Conservation (phyloP, 2,329 filamentous ascomycete species). For the Teratosphaeria zuluensis region DNA sequence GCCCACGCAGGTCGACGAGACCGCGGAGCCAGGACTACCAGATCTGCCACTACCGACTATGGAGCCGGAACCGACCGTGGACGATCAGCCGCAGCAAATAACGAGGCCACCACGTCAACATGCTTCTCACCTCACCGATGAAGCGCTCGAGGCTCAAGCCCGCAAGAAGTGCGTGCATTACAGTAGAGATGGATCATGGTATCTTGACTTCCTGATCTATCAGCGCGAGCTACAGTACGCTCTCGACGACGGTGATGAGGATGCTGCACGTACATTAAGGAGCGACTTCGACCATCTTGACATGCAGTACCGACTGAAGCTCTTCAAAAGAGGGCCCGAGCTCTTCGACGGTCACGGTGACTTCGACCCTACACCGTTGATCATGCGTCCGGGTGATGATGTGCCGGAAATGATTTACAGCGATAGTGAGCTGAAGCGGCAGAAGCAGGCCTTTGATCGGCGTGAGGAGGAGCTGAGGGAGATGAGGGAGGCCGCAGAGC, state of each 20-base stretch:
- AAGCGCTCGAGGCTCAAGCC: neutral
- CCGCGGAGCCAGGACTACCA: neutral
- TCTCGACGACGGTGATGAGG: neutral
- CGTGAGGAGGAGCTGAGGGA: neutral
- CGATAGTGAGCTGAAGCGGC: neutral
- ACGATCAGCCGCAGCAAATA: neutral
- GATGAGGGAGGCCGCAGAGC: neutral
- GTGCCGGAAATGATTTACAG: neutral
- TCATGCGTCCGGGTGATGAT: neutral
- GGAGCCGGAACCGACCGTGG: neutral
- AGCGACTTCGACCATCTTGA: neutral
- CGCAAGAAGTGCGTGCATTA: neutral
- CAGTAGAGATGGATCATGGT: neutral
- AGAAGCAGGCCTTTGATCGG: neutral
- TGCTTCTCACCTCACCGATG: neutral
- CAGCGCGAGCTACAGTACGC: neutral
- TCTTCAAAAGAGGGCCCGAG: neutral
- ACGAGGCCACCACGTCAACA: neutral
- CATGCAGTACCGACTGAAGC: neutral
- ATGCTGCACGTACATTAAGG: neutral
- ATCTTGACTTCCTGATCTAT: neutral
- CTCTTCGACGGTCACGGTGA: neutral
- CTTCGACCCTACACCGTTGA: neutral
- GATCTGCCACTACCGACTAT: neutral
- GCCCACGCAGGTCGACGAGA: neutral